Conservation (phyloP, 2,329 filamentous ascomycete species). For the Phyllosticta paracitricarpa region DNA sequence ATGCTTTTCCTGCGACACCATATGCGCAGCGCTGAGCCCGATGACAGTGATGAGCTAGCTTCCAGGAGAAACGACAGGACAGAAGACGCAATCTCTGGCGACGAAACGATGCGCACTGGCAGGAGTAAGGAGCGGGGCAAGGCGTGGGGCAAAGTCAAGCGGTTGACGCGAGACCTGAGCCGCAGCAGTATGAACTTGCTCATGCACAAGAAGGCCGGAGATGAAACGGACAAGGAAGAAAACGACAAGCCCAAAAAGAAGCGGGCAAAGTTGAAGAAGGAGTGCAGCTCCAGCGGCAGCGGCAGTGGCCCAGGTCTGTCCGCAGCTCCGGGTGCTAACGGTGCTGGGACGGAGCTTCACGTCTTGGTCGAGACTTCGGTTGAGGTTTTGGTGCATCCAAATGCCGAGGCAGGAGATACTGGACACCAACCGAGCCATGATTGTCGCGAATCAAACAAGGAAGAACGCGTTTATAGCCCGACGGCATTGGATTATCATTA, state of each 20-base stretch:
- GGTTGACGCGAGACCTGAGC: conserved; percentile 2
- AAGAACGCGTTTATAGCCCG: neutral
- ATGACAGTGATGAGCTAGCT: neutral
- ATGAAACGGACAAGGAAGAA: neutral
- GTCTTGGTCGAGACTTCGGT: neutral
- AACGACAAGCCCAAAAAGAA: neutral
- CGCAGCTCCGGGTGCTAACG: neutral
- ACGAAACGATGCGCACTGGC: neutral
- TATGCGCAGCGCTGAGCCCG: conserved; percentile 7
- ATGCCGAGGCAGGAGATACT: neutral
- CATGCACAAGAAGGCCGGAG: conserved; percentile 2
- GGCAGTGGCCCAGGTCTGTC: neutral
- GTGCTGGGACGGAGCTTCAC: neutral
- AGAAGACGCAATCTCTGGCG: neutral
- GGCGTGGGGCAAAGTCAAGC: neutral
- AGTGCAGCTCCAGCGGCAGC: neutral
- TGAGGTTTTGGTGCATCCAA: neutral
- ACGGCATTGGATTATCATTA: neutral
- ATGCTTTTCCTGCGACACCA: neutral
- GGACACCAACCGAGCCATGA: neutral
- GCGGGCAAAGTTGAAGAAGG: neutral
- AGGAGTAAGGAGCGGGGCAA: neutral
- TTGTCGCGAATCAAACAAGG: neutral
- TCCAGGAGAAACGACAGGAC: neutral
- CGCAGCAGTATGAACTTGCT: neutral